Conservation (phyloP, 495 filamentous ascomycete genomes). For the Echria macrotheca region DNA sequence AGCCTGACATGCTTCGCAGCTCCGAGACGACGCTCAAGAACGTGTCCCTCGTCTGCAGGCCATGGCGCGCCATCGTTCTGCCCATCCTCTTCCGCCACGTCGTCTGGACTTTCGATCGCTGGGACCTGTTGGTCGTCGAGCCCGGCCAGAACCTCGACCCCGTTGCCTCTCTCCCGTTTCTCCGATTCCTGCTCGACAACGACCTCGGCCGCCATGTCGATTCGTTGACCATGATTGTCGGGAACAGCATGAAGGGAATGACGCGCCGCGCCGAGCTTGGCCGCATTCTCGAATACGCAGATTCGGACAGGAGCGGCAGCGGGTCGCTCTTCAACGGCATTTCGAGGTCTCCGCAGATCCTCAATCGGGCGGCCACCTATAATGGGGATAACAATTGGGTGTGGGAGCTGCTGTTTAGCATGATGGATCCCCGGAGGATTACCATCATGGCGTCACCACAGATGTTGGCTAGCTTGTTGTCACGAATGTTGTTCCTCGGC, state of each 20-base stretch:
- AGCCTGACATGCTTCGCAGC: slow-evolving; percentile 17
- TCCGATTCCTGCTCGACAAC: slow-evolving; percentile 28
- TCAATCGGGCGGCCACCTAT: slow-evolving; percentile 4
- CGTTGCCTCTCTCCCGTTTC: slow-evolving; percentile 20
- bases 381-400: slow-evolving; percentile 29
- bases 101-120: slow-evolving; percentile 26
- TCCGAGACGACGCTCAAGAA: slow-evolving; percentile 33
- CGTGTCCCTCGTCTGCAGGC: slow-evolving; percentile 33
- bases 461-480: slow-evolving; percentile 36
- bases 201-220: slow-evolving; percentile 24
- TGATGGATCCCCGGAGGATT: slow-evolving; percentile 37
- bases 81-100: slow-evolving; percentile 40
- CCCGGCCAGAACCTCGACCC: slow-evolving; percentile 7
- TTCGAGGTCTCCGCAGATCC: slow-evolving; percentile 5
- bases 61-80: slow-evolving; percentile 35
- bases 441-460: slow-evolving; percentile 39
- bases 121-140: slow-evolving; percentile 15
- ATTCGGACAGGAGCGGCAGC: not conserved
- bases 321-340: not conserved
- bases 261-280: not conserved
- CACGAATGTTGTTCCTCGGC: slow-evolving; percentile 30
- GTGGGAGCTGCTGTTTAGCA: slow-evolving; percentile 39
- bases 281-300: not conserved
- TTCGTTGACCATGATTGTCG: slow-evolving; percentile 31
- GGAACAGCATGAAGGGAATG: not conserved